Evolutionary conservation across 75 land plant genomes (phyloP).

Genomic region (Pinus tabuliformis): DNA sequence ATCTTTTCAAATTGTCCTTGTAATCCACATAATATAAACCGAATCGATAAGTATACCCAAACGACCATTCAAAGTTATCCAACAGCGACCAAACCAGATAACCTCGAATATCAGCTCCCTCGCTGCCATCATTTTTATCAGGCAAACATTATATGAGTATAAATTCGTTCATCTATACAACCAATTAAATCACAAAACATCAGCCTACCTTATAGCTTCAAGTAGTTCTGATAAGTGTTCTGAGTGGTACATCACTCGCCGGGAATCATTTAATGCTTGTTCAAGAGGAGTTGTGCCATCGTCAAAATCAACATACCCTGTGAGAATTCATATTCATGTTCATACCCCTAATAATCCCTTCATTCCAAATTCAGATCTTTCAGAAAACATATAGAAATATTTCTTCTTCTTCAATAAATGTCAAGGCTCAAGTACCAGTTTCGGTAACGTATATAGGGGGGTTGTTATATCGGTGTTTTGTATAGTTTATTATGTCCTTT

Average conservation of each 20-base stretch:
- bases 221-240: neutral
- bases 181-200: neutral
- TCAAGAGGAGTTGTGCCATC: neutral
- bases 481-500: conserved; percentile 12
- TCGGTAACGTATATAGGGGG: conserved; percentile 36
- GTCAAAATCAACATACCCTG: conserved; percentile 13
- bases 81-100: conserved; percentile 58
- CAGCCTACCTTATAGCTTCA: neutral
- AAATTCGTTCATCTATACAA: neutral
- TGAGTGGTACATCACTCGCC: neutral
- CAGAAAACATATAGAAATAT: neutral
- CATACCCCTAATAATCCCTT: neutral
- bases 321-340: neutral
- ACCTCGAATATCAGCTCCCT: conserved; percentile 49
- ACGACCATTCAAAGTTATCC: conserved; percentile 62
- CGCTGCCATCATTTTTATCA: conserved; percentile 5
- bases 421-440: conserved; percentile 9
- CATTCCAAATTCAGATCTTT: neutral
- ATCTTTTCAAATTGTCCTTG: conserved; percentile 29
- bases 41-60: conserved; percentile 44
- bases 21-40: conserved; percentile 57
- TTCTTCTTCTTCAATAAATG: neutral
- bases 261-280: neutral
- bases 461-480: conserved; percentile 16
- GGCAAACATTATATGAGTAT: neutral